Conservation (phyloP, 306 rosid genomes). For the Pachyrhizus erosus region DNA sequence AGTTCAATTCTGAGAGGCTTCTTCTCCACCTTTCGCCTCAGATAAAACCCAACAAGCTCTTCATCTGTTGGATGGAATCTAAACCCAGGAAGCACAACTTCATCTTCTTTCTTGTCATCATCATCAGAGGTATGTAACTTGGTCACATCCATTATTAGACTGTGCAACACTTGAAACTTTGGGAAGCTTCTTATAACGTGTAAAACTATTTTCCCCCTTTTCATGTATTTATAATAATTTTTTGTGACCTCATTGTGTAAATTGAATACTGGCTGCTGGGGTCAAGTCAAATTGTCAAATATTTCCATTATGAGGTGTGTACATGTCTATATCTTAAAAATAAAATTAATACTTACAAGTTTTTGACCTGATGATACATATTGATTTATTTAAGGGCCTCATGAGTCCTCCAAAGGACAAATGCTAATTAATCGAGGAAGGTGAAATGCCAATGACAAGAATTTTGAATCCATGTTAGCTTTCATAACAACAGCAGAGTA, state of each 20-base stretch:
- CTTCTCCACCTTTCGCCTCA: constrained; percentile 71
- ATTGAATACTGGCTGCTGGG: constrained; percentile 36
- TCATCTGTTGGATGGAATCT: constrained; percentile 96
- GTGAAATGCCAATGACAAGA: constrained; percentile 53
- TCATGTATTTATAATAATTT: constrained; percentile 1
- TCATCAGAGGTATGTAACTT: constrained; percentile 29
- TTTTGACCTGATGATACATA: constrained; percentile 39
- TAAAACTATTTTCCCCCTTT: background rate
- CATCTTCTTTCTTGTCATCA: constrained; percentile 44
- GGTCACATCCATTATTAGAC: constrained; percentile 49
- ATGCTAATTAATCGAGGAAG: constrained; percentile 38
- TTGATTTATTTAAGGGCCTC: background rate
- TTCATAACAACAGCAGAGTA: background rate
- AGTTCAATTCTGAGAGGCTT: constrained; percentile 69
- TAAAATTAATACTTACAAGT: constrained; percentile 39
- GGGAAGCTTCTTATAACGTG: constrained; percentile 45
- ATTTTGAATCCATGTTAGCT: constrained; percentile 36
- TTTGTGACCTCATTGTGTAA: constrained; percentile 2
- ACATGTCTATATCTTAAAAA: background rate
- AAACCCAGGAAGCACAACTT: constrained; percentile 80
- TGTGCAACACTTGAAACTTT: background rate
- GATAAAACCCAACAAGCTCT: constrained; percentile 91
- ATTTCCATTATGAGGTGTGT: constrained; percentile 37
- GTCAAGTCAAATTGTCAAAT: constrained; percentile 63
- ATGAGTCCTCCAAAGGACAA: constrained; percentile 5